Evolutionary conservation across 139 green algal species (phyloP).

Genomic region (Yamagishiella unicocca): DNA sequence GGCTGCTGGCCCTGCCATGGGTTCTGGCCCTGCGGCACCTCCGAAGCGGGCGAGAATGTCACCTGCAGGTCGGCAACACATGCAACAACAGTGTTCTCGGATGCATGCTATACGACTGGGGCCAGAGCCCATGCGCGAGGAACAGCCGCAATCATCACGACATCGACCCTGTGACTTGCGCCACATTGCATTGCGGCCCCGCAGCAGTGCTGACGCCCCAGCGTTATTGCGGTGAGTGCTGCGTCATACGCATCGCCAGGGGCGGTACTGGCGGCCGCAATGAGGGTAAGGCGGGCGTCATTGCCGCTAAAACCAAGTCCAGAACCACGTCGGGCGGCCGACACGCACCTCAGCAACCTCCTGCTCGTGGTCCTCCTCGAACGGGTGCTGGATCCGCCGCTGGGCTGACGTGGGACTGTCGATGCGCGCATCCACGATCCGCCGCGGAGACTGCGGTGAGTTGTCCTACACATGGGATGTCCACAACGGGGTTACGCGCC

Average conservation of each 20-base stretch:
- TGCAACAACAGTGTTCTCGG: too few species aligned
- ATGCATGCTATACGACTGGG: too few species aligned
- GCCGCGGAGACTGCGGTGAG: slow-evolving; percentile 21
- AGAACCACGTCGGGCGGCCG: neutral
- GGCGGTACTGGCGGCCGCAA: too few species aligned
- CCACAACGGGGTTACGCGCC: too few species aligned
- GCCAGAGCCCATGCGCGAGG: too few species aligned
- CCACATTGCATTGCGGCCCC: too few species aligned
- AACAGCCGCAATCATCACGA: too few species aligned
- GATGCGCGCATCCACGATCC: slow-evolving; percentile 28
- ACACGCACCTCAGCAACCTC: neutral
- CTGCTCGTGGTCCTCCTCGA: neutral
- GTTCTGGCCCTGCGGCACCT: neutral
- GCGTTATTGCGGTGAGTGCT: neutral
- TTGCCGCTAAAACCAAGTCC: too few species aligned
- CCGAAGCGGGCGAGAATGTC: neutral
- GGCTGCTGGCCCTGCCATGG: neutral
- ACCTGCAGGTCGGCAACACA: slow-evolving; percentile 5
- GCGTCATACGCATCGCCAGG: neutral
- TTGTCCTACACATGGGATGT: slow-evolving; percentile 1
- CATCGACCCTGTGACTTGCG: too few species aligned
- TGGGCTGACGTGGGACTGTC: neutral
- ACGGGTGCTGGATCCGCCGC: neutral
- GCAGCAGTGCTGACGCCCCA: neutral
- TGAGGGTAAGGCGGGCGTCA: too few species aligned